These are phyloP conservation scores for Lipomyces yamadae DNA, from an alignment of 805 yeast species.

Conservation along the genomic window DNA sequence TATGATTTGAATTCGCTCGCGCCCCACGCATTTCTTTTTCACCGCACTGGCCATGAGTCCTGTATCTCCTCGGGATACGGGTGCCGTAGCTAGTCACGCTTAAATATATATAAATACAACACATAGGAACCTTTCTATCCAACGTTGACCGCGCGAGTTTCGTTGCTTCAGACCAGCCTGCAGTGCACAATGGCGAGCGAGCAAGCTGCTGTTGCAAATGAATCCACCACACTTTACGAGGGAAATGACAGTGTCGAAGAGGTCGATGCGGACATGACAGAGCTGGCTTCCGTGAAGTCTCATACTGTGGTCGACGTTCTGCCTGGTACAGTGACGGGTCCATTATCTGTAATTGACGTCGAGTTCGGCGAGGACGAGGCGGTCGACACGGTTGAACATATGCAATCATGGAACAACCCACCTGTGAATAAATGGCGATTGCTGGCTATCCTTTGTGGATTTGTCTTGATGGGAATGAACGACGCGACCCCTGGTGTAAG, in stretches of 20 bases:
- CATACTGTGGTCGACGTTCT: neutral
- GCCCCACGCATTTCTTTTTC: too few species aligned
- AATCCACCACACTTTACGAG: neutral
- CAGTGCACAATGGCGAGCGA: neutral
- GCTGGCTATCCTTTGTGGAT: constrained; percentile 23
- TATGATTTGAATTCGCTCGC: too few species aligned
- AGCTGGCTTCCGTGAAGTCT: constrained; percentile 1
- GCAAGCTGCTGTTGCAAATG: neutral
- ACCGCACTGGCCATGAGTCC: too few species aligned
- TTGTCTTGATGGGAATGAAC: constrained; percentile 36
- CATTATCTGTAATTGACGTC: constrained; percentile 1
- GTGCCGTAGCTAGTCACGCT: too few species aligned
- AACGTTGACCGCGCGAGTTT: neutral
- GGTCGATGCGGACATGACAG: neutral
- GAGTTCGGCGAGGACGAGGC: constrained; percentile 2
- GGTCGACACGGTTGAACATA: constrained; percentile 10
- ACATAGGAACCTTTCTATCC: neutral
- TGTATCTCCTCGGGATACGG: too few species aligned
- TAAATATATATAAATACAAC: neutral
- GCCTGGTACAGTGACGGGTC: neutral
- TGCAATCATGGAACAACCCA: constrained; percentile 25
- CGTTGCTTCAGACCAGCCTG: neutral
- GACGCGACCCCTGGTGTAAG: constrained; percentile 63
- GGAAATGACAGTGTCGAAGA: neutral
- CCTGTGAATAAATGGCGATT: constrained; percentile 22